Base-by-base conservation (phyloP, 805 yeast genomes). In the Kluyveromyces siamensis region DNA sequence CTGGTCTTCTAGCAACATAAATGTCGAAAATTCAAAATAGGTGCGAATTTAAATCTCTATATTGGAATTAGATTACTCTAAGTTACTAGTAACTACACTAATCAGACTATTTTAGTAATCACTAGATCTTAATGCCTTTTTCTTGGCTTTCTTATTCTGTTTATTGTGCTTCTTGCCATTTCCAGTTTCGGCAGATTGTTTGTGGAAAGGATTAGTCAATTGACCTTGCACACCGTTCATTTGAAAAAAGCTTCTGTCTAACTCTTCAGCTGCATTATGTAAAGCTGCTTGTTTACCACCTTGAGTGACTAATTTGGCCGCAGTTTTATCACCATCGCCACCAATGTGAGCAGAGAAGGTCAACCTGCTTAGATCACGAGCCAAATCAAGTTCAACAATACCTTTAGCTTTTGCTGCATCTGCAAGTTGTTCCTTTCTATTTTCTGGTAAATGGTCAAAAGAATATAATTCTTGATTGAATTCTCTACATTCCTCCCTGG, bases 251-350 rank as follows among this genome's bases (percentile, higher is more conserved):
- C 88, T 96, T 37, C 79, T 73, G 65, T 91, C 97, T 55, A 91
- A 72, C 57, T 87, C 93, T 40, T 80, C 87, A 36, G 91, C 88
- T 7, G 88, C 84, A 61, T 84, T 82, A 55, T 76, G 78, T 53
- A 84, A 72, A 2, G 88, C 87, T 11, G 93, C 91, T 61, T 85
- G 89, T 54, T 78, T 81, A 67, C 93, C 93, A 70, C 93, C 91
- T 58, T 85, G 83, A 49, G 76, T 79, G 45, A 77, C 75, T 9
- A 84, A 71, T 49, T 72, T 74, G 4, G 83, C 76, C 25, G 67
- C 69, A 42, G 69, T 67, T 9, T 59, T 59, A 14, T 59, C 58
- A 36, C 69, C 78, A 21, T 71, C 72, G 37, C 72, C 74, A 44
- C 80, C 83, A 46, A 83, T 73, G 62, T 88, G 96, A 56, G 83